Evolutionary conservation across 352 stramenopile species (phyloP).

Genomic region (Globisporangium apiculatum): DNA sequence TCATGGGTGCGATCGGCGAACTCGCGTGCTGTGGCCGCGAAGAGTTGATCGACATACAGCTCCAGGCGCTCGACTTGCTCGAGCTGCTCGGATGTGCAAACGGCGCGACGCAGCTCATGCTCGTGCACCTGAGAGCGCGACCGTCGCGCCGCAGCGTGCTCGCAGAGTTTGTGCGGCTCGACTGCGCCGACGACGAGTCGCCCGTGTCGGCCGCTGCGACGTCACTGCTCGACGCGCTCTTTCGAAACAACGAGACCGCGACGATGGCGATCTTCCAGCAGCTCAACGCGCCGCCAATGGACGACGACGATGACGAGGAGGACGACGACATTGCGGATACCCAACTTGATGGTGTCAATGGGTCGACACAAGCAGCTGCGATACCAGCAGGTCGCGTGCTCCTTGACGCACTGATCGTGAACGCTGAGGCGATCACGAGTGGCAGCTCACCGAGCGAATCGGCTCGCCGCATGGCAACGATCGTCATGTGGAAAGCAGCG

Average conservation of each 20-base stretch:
- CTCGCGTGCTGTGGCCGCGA: constrained; percentile 47
- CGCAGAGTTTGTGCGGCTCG: constrained; percentile 46
- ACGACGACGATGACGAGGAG: constrained; percentile 8
- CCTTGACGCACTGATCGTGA: constrained; percentile 41
- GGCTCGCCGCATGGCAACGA: not conserved
- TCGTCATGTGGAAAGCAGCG: constrained; percentile 48
- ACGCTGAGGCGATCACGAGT: constrained; percentile 31
- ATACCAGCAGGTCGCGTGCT: constrained; percentile 37
- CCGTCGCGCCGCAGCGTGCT: constrained; percentile 42
- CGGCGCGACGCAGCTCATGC: constrained; percentile 62
- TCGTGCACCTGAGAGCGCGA: constrained; percentile 46
- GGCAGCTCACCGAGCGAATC: not conserved
- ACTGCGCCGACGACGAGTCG: constrained; percentile 53
- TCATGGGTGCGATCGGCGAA: constrained; percentile 63
- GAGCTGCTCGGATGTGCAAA: constrained; percentile 45
- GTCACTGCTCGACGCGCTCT: constrained; percentile 49
- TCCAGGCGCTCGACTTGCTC: constrained; percentile 61
- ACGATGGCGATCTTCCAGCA: constrained; percentile 72
- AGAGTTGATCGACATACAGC: constrained; percentile 39
- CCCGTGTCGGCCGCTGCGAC: constrained; percentile 50
- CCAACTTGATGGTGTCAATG: too few species aligned
- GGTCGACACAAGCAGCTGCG: constrained; percentile 1
- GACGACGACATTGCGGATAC: constrained; percentile 5
- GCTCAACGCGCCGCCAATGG: constrained; percentile 30
- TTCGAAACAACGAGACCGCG: constrained; percentile 51